Evolutionary conservation across 2,329 filamentous ascomycete species (phyloP).

Genomic region (Penicillium verrucosum): DNA sequence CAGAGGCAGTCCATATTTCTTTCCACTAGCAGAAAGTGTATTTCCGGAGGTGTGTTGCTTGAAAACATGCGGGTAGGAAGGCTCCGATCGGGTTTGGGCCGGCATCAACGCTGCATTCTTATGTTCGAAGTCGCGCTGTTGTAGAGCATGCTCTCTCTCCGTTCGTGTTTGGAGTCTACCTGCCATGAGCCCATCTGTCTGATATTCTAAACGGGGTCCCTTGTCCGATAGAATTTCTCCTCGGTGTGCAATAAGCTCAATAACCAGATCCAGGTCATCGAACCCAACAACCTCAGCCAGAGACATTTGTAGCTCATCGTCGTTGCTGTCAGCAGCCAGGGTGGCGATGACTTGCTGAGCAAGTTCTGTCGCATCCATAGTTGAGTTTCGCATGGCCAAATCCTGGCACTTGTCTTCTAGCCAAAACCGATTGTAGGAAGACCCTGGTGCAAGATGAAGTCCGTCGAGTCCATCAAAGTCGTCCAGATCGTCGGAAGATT

Average conservation of each 20-base stretch:
- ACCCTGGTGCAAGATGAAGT: slow-evolving; percentile 27
- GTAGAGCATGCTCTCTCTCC: slow-evolving; percentile 75
- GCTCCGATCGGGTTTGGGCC: slow-evolving; percentile 65
- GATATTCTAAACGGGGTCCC: slow-evolving; percentile 29
- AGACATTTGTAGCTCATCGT: slow-evolving; percentile 87
- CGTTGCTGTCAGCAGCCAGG: slow-evolving; percentile 64
- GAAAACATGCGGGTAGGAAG: slow-evolving; percentile 91
- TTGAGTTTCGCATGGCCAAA: slow-evolving; percentile 64
- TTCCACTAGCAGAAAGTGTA: slow-evolving; percentile 72
- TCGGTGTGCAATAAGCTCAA: slow-evolving; percentile 79
- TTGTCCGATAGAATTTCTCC: slow-evolving; percentile 58
- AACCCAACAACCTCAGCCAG: slow-evolving; percentile 89
- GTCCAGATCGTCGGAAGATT: slow-evolving; percentile 64
- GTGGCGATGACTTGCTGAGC: slow-evolving; percentile 73
- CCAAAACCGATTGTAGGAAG: slow-evolving; percentile 63
- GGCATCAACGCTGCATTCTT: slow-evolving; percentile 71
- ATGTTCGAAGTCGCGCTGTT: slow-evolving; percentile 74
- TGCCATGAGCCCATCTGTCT: slow-evolving; percentile 46
- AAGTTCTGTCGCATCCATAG: slow-evolving; percentile 66
- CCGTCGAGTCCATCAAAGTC: slow-evolving; percentile 51
- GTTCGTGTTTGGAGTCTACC: slow-evolving; percentile 67
- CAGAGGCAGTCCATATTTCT: slow-evolving; percentile 75
- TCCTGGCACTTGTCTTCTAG: slow-evolving; percentile 64
- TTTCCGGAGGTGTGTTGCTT: slow-evolving; percentile 80
- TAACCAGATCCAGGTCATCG: slow-evolving; percentile 88